Base-by-base conservation (phyloP, 2,329 filamentous ascomycete genomes). In the Thielaviopsis punctulata region DNA sequence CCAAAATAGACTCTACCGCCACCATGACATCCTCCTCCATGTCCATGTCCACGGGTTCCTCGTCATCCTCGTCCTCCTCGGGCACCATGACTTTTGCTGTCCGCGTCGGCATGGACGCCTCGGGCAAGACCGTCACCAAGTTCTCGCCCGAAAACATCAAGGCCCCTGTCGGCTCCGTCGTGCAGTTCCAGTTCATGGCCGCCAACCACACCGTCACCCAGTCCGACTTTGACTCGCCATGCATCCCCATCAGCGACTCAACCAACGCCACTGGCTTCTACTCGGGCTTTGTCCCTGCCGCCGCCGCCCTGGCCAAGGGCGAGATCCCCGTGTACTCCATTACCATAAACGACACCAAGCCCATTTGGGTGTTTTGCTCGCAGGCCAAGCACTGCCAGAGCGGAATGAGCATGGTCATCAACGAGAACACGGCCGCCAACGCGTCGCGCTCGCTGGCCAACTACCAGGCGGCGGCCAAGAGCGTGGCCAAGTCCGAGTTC, bases 121-220 rank as follows among this genome's bases (percentile, higher is more conserved):
- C 75, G 61, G 69, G 73, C 59, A 69, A 68, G 46, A 65, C 65
- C 9, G 64, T 59, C 39, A 67, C 84, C 53, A 73, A 68, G 56
- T 89, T 79, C 71, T 77, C 68, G 57, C 85, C 85, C 41, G 71
- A 82, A 59, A 79, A 73, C 60, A 64, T 90, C 62, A 71, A 69
- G 57, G 84, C 80, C 27, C 52, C 83, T 83, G 12, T 88, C 43
- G 83, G 85, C 58, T 71, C 75, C 58, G 73, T 78, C 68, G 71
- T 83, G 12, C 77, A 81, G 66, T 83, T 82, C 71, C 77, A 82
- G 64, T 83, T 82, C 68, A 69, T 71, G 57, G 70, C 69, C 10
- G 74, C 73, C 59, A 89, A 89, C 70, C 85, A 90, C 73, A 88
- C 84, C 49, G 79, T 88, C 52, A 84, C 80, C 12, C 83, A 88